phyloP scores from a whole-genome alignment of 345 rosid species.

The Mangifera indica region DNA sequence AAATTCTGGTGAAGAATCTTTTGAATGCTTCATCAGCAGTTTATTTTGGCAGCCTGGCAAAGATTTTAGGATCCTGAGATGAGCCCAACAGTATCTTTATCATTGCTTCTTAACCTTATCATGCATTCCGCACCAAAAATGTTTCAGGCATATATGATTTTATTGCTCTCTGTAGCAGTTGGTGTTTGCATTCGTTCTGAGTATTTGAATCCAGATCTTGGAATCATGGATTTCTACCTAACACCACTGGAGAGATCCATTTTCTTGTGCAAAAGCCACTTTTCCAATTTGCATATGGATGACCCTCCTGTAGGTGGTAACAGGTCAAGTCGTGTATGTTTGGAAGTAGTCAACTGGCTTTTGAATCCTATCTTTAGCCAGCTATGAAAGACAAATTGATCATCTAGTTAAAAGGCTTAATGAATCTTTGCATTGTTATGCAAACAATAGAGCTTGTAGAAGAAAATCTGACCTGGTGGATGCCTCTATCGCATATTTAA shows the following conservation, averaged over 20 bases:
- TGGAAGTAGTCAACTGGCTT: conserved; percentile 29
- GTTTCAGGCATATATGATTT: conserved; percentile 58
- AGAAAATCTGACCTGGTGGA: conserved; percentile 48
- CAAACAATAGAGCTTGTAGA: conserved; percentile 31
- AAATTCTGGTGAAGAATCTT: conserved; percentile 39
- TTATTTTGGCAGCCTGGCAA: conserved; percentile 46
- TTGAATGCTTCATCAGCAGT: conserved; percentile 43
- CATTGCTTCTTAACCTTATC: conserved; percentile 59
- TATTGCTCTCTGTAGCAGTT: conserved; percentile 59
- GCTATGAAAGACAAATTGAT: conserved; percentile 44
- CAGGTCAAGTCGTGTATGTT: conserved; percentile 28
- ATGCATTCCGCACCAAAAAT: conserved; percentile 65
- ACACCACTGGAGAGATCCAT: conserved; percentile 69
- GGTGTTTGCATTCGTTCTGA: conserved; percentile 35
- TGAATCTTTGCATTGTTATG: conserved; percentile 42
- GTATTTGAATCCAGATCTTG: conserved; percentile 31
- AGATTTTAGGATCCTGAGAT: conserved; percentile 45
- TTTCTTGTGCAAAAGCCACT: conserved; percentile 45
- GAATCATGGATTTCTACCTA: conserved; percentile 35
- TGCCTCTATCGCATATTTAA: conserved; percentile 45
- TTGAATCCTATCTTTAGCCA: conserved; percentile 51
- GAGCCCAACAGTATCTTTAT: conserved; percentile 48
- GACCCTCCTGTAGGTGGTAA: conserved; percentile 23
- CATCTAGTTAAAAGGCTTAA: conserved; percentile 40
- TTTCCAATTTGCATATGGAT: conserved; percentile 33